phyloP scores from a whole-genome alignment of 345 rosid species.

The Euphorbia tirucalli region DNA sequence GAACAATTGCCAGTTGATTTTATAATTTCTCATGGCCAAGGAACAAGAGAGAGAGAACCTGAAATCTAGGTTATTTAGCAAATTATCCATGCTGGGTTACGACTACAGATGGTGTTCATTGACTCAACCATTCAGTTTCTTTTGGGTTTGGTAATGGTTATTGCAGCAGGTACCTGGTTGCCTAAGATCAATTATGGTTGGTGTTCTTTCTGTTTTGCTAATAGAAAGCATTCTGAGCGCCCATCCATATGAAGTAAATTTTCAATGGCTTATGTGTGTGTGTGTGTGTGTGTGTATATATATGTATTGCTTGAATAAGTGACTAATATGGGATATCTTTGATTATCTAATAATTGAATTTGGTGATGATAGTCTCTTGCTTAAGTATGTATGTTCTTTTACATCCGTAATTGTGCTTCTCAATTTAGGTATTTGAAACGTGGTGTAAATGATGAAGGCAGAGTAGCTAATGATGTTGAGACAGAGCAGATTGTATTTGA shows the following conservation, averaged over 20 bases:
- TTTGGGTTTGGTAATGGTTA: not conserved
- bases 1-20: not conserved
- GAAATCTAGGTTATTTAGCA: not conserved
- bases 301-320: not conserved
- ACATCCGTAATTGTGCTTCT: slow-evolving; percentile 1
- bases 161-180: not conserved
- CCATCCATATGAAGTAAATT: not conserved
- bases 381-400: not conserved
- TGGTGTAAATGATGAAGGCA: slow-evolving; percentile 93
- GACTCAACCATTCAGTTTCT: not conserved
- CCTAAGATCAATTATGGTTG: not conserved
- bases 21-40: not conserved
- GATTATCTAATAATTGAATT: not conserved
- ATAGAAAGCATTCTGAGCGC: not conserved
- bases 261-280: not conserved
- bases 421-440: slow-evolving; percentile 82
- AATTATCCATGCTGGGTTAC: not conserved
- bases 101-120: not conserved
- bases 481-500: slow-evolving; percentile 94
- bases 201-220: not conserved
- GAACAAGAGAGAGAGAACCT: not conserved
- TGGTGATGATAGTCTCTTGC: not conserved
- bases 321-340: not conserved
- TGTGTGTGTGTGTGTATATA: too few species aligned
- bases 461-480: slow-evolving; percentile 98